Base-by-base conservation (phyloP, 805 yeast species). In the Saccharomycopsis amapae region DNA sequence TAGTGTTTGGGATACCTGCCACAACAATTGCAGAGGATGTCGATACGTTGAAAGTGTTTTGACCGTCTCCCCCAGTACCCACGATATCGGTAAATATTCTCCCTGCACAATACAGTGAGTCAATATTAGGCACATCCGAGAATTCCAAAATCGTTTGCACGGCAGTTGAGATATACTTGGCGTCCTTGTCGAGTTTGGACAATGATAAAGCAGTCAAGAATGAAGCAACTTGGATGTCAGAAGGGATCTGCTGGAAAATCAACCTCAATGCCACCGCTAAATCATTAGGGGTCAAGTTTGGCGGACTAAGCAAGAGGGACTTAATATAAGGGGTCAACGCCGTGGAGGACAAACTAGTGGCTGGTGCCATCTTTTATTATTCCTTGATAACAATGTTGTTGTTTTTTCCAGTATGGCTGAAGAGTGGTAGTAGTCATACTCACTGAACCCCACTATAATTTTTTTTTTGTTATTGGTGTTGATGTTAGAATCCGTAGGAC, bases 21-120 rank as follows among this genome's bases (percentile, higher is more conserved):
- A 88, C 93, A 2, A 93, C 88, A 40, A 93, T 87, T 1, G 97
- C 97, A 1, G 96, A 72, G 2, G 97, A 85, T 0, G 98, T 93
- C 13, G 95, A 83, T 2, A 93, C 98, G 56, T 93, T 93, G 67
- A 93, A 93, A 0, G 99, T 93, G 60, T 93, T 83, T 59, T 93
- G 96, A 1, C 96, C 96, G 60, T 93, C 99, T 13, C 99, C 99
- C 23, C 99, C 99, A 0, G 99, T 93, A 1, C 99, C 99, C 4
- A 93, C 99, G 25, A 93, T 85, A 62, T 93, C 99, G 4, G 82
- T 71, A 54, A 74, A 82, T 10, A 30, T 15, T 19, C 6, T 18
- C 13, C 36, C 22, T 0, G 83, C 83, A 12, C 10, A 12, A 1
- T 61, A 63, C 1, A 65, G 56, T 33, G 73, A 75, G 7, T 71